Base-by-base conservation (phyloP, 73 alveolate genomes). In the Tetrahymena borealis region DNA sequence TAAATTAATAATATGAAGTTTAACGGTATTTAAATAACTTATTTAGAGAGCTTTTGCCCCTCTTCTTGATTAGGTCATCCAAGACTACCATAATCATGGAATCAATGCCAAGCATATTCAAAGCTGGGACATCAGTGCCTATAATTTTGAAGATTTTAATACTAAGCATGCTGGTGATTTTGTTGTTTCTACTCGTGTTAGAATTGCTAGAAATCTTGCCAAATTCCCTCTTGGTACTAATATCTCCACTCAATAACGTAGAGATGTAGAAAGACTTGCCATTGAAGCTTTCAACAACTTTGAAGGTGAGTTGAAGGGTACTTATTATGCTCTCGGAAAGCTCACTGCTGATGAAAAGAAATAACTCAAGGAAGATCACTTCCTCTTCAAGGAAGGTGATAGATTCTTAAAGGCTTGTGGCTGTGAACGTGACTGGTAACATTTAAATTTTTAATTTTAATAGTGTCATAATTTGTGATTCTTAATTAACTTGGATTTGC, bases 371-470 rank as follows among this genome's bases (percentile, higher is more conserved):
- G 95, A 77, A 15, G 95, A 42, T 77, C 93, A 78, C 20, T 78
- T 94, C 94, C 91, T 94, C 38, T 91, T 91, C 94, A 94, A 94
- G 37, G 95, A 94, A 39, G 91, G 92, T 32, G 93, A 91, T 77
- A 91, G 90, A 79, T 43, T 39, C 93, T 85, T 91, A 18, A 40
- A 91, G 31, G 20, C 94, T 39, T 91, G 90, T 32, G 94, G 94
- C 38, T 39, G 78, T 20, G 35, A 93, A 93, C 90, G 94, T 79
- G 85, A 79, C 40, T 32, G 94, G 94, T 79, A n/a, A 91, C 20
- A 24, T 3, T 40, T 35, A 40, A 91, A 93, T 91, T n/a, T n/a
- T n/a, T 77, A 36, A 92, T 92, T 85, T 79, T 79, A 24, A n/a
- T 33, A 90, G 31, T 28, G 16, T n/a, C 35, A 37, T 15, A 85